A percentile compares a stretch with the other conserved stretches of the same genome.
Evolutionary conservation across 345 rosid genomes (phyloP).

Genomic region (Cardamine chenopodiifolia): DNA sequence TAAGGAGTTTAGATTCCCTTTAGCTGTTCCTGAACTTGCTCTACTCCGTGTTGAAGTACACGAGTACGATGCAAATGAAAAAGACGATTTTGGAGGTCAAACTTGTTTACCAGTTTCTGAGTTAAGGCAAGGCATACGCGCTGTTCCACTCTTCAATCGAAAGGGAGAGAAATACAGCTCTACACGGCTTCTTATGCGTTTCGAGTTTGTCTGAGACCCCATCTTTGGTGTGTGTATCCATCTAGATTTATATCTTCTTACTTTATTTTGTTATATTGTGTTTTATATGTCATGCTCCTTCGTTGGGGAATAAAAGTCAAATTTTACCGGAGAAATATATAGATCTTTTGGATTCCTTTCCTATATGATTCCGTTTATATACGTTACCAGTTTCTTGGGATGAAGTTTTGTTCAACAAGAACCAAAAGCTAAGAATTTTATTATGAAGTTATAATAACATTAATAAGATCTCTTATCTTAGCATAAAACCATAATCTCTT

Average conservation of each 20-base stretch:
- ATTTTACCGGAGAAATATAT: slow-evolving; percentile 8
- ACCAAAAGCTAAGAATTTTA: background rate
- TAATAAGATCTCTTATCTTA: slow-evolving; percentile 6
- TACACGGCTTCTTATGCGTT: slow-evolving; percentile 75
- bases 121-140: slow-evolving; percentile 66
- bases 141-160: slow-evolving; percentile 61
- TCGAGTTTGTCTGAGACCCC: slow-evolving; percentile 52
- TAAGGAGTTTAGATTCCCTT: slow-evolving; percentile 72
- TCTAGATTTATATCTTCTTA: slow-evolving; percentile 22
- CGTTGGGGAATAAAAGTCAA: slow-evolving; percentile 8
- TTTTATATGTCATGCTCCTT: slow-evolving; percentile 16
- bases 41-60: slow-evolving; percentile 78
- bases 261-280: background rate
- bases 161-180: slow-evolving; percentile 59
- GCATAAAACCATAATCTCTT: slow-evolving; percentile 13
- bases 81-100: slow-evolving; percentile 86
- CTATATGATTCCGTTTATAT: background rate
- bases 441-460: slow-evolving; percentile 1
- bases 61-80: slow-evolving; percentile 69
- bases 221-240: slow-evolving; percentile 27
- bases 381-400: slow-evolving; percentile 10
- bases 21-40: slow-evolving; percentile 82
- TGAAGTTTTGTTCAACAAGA: background rate
- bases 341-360: slow-evolving; percentile 1
- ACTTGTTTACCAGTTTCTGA: slow-evolving; percentile 82